phyloP scores from a whole-genome alignment of 1,284 basidiomycete genomes.

The Dichomitus squalens region DNA sequence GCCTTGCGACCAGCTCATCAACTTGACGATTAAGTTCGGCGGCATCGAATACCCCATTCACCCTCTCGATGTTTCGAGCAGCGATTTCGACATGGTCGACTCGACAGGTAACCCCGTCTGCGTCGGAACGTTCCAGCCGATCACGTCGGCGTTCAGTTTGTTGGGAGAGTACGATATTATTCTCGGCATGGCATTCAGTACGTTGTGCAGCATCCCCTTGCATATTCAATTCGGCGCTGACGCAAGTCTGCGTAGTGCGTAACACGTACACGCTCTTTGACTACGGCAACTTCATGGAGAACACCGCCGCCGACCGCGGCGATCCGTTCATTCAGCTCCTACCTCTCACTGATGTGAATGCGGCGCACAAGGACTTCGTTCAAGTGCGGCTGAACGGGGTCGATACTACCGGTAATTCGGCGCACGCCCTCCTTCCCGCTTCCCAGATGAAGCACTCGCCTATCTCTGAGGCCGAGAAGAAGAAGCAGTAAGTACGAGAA shows the following conservation, averaged over 20 bases:
- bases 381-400: slow-evolving; percentile 48
- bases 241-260: slow-evolving; percentile 51
- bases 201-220: too few relatives aligned
- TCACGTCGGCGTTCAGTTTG: slow-evolving; percentile 75
- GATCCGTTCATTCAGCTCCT: slow-evolving; percentile 66
- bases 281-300: slow-evolving; percentile 58
- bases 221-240: background rate
- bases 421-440: slow-evolving; percentile 47
- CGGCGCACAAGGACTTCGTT: slow-evolving; percentile 54
- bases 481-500: slow-evolving; percentile 49
- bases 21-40: slow-evolving; percentile 71
- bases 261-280: slow-evolving; percentile 65
- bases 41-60: slow-evolving; percentile 70
- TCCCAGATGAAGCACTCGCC: slow-evolving; percentile 66
- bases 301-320: slow-evolving; percentile 34
- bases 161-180: slow-evolving; percentile 81
- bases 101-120: slow-evolving; percentile 62
- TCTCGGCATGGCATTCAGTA: slow-evolving; percentile 79
- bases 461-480: slow-evolving; percentile 66
- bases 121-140: slow-evolving; percentile 78
- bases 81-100: slow-evolving; percentile 59
- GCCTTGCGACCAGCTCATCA: slow-evolving; percentile 72
- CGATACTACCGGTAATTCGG: slow-evolving; percentile 43
- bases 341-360: slow-evolving; percentile 42
- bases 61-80: slow-evolving; percentile 71